Base-by-base conservation (phyloP, 176 grass and related monocot species). In the Phragmites australis region DNA sequence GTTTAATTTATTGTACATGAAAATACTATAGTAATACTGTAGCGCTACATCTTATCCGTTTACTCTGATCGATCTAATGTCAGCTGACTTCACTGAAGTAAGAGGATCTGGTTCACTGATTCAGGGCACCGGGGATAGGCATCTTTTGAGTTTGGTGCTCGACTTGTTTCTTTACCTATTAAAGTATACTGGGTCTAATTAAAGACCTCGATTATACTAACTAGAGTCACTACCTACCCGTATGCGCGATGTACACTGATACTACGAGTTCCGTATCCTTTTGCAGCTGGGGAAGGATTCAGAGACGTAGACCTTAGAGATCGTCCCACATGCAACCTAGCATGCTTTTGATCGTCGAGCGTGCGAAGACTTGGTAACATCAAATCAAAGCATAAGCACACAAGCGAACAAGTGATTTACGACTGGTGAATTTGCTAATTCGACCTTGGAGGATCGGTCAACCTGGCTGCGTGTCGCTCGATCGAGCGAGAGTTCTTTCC, bases 121-220 rank as follows among this genome's bases (percentile, higher is more conserved):
- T 53, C 62, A 30, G 87, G 26, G 44, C 48, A 51, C 44, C 27
- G 75, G 82, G 66, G 82, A 85, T 70, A 81, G 37, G 88, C 88
- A 97, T 97, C 88, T 87, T 84, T 86, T 12, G 85, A 31, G 82
- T 83, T 18, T 5, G 14, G 22, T 9, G 70, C 39, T 44, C 37
- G 11, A 18, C 42, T 82, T 73, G 34, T 53, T 72, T 68, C 54
- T 37, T 72, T 2, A 2, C 7, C 6, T 21, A 56, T 73, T 40
- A 37, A 39, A 59, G 41, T 52, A 14, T 53, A 23, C 10, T 26
- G 29, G 17, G 13, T 9, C 11, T 27, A 9, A 42, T 8, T 77
- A 80, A 84, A 86, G 75, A 93, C 60, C 84, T 68, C 46, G n/a
- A n/a, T n/a, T n/a, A n/a, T 23, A 3, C 52, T 71, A 57, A 76